These are phyloP conservation scores for Emericellopsis terricola DNA, from an alignment of 495 filamentous ascomycete genomes.

Conservation along the genomic window DNA sequence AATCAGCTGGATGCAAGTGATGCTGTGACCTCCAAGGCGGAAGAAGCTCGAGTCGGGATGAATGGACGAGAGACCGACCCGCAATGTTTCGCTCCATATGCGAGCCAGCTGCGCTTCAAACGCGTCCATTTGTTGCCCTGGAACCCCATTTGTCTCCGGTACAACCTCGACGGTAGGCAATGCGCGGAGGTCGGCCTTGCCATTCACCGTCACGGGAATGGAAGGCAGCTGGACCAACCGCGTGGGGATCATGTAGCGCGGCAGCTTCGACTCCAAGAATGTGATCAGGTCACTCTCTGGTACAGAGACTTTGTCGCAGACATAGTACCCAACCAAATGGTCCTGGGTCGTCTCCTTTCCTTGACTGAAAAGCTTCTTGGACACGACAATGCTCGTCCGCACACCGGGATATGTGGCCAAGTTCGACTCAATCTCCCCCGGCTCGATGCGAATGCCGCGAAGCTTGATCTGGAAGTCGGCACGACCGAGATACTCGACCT, in stretches of 20 bases:
- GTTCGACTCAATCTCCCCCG: slow-evolving; percentile 26
- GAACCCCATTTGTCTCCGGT: too few species aligned
- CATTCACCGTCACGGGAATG: slow-evolving; percentile 20
- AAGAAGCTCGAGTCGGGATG: slow-evolving; percentile 15
- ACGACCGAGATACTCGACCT: slow-evolving; percentile 18
- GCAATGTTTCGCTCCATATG: neutral
- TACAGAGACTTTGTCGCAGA: neutral
- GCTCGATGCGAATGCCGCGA: slow-evolving; percentile 31
- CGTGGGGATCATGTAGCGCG: slow-evolving; percentile 28
- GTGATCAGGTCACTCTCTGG: slow-evolving; percentile 2
- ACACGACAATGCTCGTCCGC: slow-evolving; percentile 8
- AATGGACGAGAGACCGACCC: slow-evolving; percentile 3
- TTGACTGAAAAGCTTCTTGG: slow-evolving; percentile 13
- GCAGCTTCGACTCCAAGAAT: slow-evolving; percentile 14
- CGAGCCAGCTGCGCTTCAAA: slow-evolving; percentile 1
- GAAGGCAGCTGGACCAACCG: slow-evolving; percentile 14
- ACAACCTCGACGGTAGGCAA: slow-evolving; percentile 16
- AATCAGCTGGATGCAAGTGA: slow-evolving; percentile 14
- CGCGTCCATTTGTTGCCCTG: neutral
- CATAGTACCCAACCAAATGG: slow-evolving; percentile 17
- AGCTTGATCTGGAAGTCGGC: slow-evolving; percentile 35
- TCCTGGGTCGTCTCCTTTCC: slow-evolving; percentile 5
- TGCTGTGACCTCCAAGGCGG: slow-evolving; percentile 17
- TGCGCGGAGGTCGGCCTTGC: slow-evolving; percentile 24
- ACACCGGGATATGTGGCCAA: slow-evolving; percentile 9